These are phyloP conservation scores for Fragilaria radians DNA, from an alignment of 108 stramenopile genomes.

Conservation along the genomic window DNA sequence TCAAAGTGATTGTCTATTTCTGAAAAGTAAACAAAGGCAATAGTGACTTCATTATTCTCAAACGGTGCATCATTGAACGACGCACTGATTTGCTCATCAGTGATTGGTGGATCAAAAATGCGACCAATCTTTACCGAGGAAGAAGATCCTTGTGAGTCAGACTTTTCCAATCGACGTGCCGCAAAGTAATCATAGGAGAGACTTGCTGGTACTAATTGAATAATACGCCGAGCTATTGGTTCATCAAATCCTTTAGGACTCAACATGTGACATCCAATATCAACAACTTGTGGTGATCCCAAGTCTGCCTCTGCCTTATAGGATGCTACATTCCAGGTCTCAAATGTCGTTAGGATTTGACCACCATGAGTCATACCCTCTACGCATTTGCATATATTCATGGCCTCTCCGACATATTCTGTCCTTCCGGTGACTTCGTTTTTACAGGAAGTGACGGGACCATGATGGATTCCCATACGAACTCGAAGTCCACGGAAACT, in stretches of 20 bases:
- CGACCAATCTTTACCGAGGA: conserved; percentile 13
- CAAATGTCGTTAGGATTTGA: conserved; percentile 38
- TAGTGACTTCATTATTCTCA: conserved; percentile 26
- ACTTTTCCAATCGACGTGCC: conserved; percentile 31
- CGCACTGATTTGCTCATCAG: conserved; percentile 30
- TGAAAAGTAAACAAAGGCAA: conserved; percentile 38
- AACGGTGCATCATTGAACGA: conserved; percentile 40
- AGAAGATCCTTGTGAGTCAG: no score
- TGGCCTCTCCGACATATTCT: conserved; percentile 29
- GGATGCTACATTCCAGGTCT: no score
- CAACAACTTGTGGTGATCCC: conserved; percentile 35
- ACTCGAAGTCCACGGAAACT: conserved; percentile 38
- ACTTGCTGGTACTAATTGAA: neutral
- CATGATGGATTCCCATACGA: conserved; percentile 39
- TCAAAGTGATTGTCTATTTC: conserved; percentile 19
- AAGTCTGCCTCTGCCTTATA: conserved; percentile 28
- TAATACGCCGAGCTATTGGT: neutral
- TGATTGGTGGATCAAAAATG: conserved; percentile 29
- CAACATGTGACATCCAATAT: conserved; percentile 33
- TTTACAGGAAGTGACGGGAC: conserved; percentile 14
- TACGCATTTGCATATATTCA: conserved; percentile 28
- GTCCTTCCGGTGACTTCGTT: conserved; percentile 32
- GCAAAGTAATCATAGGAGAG: conserved; percentile 1
- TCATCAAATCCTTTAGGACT: conserved; percentile 5
- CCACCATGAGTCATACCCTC: conserved; percentile 41